These are phyloP conservation scores for Avena insularis DNA, from an alignment of 176 grass and related monocot species.

Conservation along the genomic window DNA sequence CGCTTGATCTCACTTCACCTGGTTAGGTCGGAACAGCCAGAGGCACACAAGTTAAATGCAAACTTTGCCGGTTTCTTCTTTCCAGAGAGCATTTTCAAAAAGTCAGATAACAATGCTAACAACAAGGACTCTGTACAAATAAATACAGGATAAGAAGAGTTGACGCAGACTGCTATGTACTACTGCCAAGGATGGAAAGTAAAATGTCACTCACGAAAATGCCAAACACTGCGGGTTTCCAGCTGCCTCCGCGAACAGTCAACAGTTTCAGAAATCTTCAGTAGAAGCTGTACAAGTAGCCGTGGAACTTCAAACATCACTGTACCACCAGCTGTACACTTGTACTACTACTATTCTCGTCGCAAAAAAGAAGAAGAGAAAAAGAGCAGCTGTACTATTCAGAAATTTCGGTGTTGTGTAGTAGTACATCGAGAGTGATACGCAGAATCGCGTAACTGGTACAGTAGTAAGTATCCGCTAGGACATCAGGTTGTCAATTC, in stretches of 20 bases:
- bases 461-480: not conserved
- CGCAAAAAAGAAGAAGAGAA: not conserved
- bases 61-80: not conserved
- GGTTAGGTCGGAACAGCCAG: not conserved
- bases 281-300: not conserved
- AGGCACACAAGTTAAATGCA: not conserved
- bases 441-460: not conserved
- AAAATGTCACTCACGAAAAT: not conserved
- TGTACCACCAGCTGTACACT: not conserved
- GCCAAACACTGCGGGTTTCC: not conserved
- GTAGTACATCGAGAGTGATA: conserved; percentile 1
- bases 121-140: not conserved
- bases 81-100: not conserved
- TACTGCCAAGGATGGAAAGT: not conserved
- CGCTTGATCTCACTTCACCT: not conserved
- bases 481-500: not conserved
- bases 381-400: not conserved
- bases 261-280: not conserved
- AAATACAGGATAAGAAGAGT: conserved; percentile 1
- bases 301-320: too few relatives aligned
- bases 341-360: not conserved
- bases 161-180: conserved; percentile 3
- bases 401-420: not conserved
- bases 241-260: not conserved
- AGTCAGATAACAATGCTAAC: conserved; percentile 22